These are phyloP conservation scores for Conoideocrella luteorostrata DNA, from an alignment of 2,329 filamentous ascomycete genomes.

Conservation along the genomic window DNA sequence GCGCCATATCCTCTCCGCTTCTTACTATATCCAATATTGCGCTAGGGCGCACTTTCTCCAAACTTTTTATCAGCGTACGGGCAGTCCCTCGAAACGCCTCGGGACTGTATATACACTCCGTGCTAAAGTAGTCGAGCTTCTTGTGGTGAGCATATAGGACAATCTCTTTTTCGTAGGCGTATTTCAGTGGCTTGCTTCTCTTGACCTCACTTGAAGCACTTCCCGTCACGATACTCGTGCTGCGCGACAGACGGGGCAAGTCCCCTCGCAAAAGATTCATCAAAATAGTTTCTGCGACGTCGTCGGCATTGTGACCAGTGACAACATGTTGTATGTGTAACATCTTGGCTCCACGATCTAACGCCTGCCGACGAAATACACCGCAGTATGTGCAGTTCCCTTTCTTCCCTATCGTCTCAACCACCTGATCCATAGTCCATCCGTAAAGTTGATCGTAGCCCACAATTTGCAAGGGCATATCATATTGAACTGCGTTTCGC, in stretches of 20 bases:
- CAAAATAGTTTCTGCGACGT: conserved; percentile 92
- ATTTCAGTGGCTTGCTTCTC: conserved; percentile 93
- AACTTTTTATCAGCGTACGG: conserved; percentile 84
- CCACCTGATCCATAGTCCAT: conserved; percentile 99
- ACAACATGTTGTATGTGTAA: conserved; percentile 88
- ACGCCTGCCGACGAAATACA: conserved; percentile 87
- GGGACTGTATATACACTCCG: conserved; percentile 96
- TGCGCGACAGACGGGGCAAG: conserved; percentile 76
- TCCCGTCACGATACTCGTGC: conserved; percentile 82
- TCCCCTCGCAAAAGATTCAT: conserved; percentile 96
- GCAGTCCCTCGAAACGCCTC: conserved; percentile 94
- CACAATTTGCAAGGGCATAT: conserved; percentile 85
- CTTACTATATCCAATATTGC: conserved; percentile 91
- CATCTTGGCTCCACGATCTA: conserved; percentile 85
- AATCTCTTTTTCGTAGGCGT: conserved; percentile 98
- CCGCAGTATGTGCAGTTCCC: conserved; percentile 99
- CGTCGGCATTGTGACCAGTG: conserved; percentile 95
- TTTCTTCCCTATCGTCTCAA: conserved; percentile 93
- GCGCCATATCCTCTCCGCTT: conserved; percentile 94
- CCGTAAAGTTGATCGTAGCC: conserved; percentile 93
- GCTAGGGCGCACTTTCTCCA: conserved; percentile 88
- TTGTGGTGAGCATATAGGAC: conserved; percentile 97
- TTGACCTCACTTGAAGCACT: conserved; percentile 80
- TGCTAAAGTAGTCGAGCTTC: conserved; percentile 95
- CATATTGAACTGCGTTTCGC: conserved; percentile 83